Evolutionary conservation across 306 rosid species (phyloP).

Genomic region (Medicago lupulina): DNA sequence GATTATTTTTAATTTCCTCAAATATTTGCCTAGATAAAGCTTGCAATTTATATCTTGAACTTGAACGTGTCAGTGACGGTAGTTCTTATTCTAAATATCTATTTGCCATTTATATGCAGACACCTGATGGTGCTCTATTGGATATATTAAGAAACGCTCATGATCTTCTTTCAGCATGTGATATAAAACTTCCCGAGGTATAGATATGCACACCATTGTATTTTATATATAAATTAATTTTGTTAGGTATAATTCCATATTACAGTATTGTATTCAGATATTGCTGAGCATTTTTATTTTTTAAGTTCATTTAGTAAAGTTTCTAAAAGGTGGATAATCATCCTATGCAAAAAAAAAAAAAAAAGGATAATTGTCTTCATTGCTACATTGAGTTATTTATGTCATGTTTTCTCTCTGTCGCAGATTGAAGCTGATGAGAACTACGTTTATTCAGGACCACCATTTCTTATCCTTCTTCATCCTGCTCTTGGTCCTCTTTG

Average conservation of each 20-base stretch:
- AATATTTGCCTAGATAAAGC: constrained; percentile 19
- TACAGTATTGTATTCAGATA: constrained; percentile 30
- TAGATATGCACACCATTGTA: constrained; percentile 22
- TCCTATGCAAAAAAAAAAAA: background rate
- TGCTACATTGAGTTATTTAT: constrained; percentile 28
- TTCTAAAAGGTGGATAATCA: constrained; percentile 20
- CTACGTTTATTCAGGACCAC: constrained; percentile 82
- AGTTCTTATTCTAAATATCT: constrained; percentile 27
- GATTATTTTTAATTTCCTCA: constrained; percentile 31
- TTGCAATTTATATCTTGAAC: constrained; percentile 28
- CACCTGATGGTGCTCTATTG: constrained; percentile 89
- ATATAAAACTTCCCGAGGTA: constrained; percentile 87
- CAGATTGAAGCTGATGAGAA: constrained; percentile 83
- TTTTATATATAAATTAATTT: constrained; percentile 23
- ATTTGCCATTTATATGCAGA: constrained; percentile 62
- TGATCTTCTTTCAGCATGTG: constrained; percentile 84
- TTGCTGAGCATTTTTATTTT: constrained; percentile 1
- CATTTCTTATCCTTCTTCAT: constrained; percentile 89
- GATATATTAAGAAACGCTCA: constrained; percentile 82
- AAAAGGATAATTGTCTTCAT: constrained; percentile 15
- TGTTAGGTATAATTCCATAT: constrained; percentile 37
- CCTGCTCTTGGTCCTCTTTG: constrained; percentile 99
- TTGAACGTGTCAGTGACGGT: constrained; percentile 35
- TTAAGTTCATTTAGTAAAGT: constrained; percentile 30
- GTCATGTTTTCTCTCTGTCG: constrained; percentile 35